These are phyloP conservation scores for Wallacemonas sp. DNA, from an alignment of 208 protist genomes.

Conservation along the genomic window DNA sequence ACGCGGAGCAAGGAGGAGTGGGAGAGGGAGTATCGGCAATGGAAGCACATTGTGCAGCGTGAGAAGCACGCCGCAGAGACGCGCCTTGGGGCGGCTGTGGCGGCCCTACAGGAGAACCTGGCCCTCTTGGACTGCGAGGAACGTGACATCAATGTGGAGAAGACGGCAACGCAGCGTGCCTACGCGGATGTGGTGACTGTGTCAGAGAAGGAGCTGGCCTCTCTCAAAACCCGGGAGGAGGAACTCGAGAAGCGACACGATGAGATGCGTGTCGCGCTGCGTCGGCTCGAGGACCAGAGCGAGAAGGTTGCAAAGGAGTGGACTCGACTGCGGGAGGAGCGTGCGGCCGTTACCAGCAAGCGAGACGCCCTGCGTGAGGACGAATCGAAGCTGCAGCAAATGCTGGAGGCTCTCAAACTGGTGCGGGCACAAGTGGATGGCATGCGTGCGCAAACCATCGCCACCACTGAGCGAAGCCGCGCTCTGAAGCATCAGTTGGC, in stretches of 20 bases:
- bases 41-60: conserved; percentile 61
- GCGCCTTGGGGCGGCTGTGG: conserved; percentile 47
- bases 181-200: conserved; percentile 30
- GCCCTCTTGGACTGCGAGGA: conserved; percentile 52
- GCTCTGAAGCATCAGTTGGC: conserved; percentile 17
- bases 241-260: conserved; percentile 47
- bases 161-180: conserved; percentile 29
- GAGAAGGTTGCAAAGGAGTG: conserved; percentile 32
- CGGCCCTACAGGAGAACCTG: conserved; percentile 38
- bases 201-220: conserved; percentile 35
- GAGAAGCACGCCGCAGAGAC: conserved; percentile 57
- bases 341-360: conserved; percentile 24
- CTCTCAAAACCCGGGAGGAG: conserved; percentile 37
- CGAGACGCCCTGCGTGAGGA: conserved; percentile 50
- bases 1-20: conserved; percentile 45
- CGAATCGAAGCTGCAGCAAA: conserved; percentile 44
- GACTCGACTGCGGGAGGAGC: conserved; percentile 35
- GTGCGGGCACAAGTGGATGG: conserved; percentile 34
- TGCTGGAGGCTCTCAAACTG: conserved; percentile 42
- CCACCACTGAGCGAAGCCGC: conserved; percentile 10
- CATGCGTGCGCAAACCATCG: conserved; percentile 15
- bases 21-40: conserved; percentile 74
- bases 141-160: conserved; percentile 40
- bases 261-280: conserved; percentile 26
- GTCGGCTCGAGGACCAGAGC: conserved; percentile 32